Base-by-base conservation (phyloP, 2,329 filamentous ascomycete genomes). In the Byssoonygena ceratinophila region DNA sequence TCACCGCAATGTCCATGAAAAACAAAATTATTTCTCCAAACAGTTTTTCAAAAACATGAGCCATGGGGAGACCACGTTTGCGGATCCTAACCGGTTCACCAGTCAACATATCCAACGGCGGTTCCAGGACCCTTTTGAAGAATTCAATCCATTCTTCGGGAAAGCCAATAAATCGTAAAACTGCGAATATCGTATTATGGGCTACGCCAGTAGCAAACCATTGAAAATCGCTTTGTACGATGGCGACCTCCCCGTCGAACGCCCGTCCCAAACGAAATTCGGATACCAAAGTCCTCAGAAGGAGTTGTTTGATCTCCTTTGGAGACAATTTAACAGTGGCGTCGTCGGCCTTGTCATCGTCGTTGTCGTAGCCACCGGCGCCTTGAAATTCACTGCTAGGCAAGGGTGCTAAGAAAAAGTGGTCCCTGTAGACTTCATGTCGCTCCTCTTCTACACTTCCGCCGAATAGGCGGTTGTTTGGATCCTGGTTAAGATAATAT, bases 11-110 rank as follows among this genome's bases (percentile, higher is more conserved):
- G 52, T 76, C 74, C 60, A 76, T 62, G 54, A 72, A 71, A 51
- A 74, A 74, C 3, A 76, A 60, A 0, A 75, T 63, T n/a, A 71
- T 57, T 56, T 77, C 74, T 0, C 74, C 72, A 1, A 73, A 68
- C 2, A 75, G 58, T 56, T 76, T 74, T 55, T 72, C 73, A 12
- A 73, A 65, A 0, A 68, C 61, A 54, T 76, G 72, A 0, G 71
- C 70, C 56, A 72, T 72, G 0, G 74, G 74, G 0, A 72, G 68
- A 4, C 74, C 74, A 16, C 74, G 63, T 52, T 64, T 65, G 32
- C 73, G 71, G 20, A 62, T 64, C 8, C 71, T 67, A 66, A 67
- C 18, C 63, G 64, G 37, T 62, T 64, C 46, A 70, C 69, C 60
- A 22, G 55, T 54, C 25, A 54, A 37, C 57, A 66, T 63, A 52